Base-by-base conservation (phyloP, 352 stramenopile species). In the Globisporangium nagaii region DNA sequence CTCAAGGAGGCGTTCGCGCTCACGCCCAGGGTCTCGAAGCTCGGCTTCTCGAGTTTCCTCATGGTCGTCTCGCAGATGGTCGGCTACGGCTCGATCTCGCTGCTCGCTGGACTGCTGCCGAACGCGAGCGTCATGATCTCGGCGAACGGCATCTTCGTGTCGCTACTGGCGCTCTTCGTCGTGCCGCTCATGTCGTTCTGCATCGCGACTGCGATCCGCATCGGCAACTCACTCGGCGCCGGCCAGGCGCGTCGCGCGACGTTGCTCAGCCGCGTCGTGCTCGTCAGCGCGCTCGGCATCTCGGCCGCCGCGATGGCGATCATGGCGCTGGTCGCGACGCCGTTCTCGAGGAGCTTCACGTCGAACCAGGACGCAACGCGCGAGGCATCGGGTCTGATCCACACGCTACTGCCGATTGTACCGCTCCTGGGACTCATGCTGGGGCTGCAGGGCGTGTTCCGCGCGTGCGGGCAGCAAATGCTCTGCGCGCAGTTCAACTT, bases 111-210 rank as follows among this genome's bases (percentile, higher is more conserved):
- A 3, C 34, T 70, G 15, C 31, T 75, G n/a, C 66, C 69, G 30
- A 70, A 77, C 43, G 56, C 64, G 9, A 58, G 56, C 35, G 45
- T 63, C 37, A 54, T 61, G 36, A 74, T 77, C 60, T 53, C 60
- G 4, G 66, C 68, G 8, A 71, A 73, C 39, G 58, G 62, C 45
- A 73, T 71, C 55, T 68, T 71, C 46, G 56, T 60, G 31, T 63
- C 58, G 19, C 48, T 71, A 13, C 51, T 67, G 37, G 58, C 58
- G 3, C 62, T 76, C 13, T 59, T 53, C 19, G 60, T 68, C 48
- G 62, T 73, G 64, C 57, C 67, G 35, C 55, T 73, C 22, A 39
- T 65, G 4, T 58, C 47, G n/a, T 48, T 76, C 9, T 58, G 53
- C 30, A 58, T 70, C 40, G 65, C 62, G 15, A 63, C 62, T 7